Evolutionary conservation across 352 stramenopile species (phyloP).

Genomic region (Pythium volutum): DNA sequence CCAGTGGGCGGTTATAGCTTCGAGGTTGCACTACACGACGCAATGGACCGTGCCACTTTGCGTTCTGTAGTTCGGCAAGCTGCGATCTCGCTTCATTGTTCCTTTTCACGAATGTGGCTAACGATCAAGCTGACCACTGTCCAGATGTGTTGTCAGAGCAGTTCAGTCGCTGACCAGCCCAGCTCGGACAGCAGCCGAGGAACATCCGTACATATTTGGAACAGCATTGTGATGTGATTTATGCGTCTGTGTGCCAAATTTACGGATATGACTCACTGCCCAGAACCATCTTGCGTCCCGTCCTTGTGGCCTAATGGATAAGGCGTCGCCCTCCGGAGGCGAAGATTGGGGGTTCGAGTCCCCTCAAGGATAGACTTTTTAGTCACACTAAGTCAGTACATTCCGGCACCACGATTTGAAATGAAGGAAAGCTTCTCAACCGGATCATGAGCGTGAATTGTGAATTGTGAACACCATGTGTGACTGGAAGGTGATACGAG

Average conservation of each 20-base stretch:
- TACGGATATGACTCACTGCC: background rate
- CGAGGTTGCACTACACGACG: conserved; percentile 5
- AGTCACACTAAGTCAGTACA: conserved; percentile 5
- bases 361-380: conserved; percentile 56
- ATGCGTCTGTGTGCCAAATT: background rate
- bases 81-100: too few relatives aligned
- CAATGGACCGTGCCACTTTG: background rate
- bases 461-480: background rate
- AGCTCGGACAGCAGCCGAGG: background rate
- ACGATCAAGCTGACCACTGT: too few relatives aligned
- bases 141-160: too few relatives aligned
- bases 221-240: background rate
- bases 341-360: conserved; percentile 70
- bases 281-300: background rate
- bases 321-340: conserved; percentile 71
- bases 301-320: conserved; percentile 64
- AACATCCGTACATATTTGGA: background rate
- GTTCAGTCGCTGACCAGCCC: too few relatives aligned
- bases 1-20: conserved; percentile 10
- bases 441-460: background rate
- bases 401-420: background rate
- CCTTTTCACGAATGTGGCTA: too few relatives aligned
- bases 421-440: background rate
- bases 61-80: too few relatives aligned
- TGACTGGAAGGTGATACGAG: background rate